phyloP scores from a whole-genome alignment of 2,329 filamentous ascomycete genomes.

The Pseudogymnoascus sp. region DNA sequence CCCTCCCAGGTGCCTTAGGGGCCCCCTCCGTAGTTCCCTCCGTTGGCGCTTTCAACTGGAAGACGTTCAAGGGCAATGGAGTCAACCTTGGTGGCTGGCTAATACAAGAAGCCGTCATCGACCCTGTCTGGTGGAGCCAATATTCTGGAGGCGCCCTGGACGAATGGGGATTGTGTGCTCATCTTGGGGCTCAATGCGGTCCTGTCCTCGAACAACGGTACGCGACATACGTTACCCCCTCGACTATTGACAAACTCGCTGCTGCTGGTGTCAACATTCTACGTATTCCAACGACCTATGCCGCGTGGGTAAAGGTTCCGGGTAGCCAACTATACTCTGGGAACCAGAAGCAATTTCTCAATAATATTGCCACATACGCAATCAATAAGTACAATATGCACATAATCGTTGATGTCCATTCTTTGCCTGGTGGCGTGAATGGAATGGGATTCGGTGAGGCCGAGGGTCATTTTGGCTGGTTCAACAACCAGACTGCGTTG shows the following conservation, averaged over 20 bases:
- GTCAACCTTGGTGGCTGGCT: conserved; percentile 30
- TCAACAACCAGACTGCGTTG: conserved; percentile 29
- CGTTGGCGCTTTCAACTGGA: conserved; percentile 13
- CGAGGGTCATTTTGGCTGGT: conserved; percentile 28
- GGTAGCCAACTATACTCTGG: conserved; percentile 28
- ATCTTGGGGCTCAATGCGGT: conserved; percentile 25
- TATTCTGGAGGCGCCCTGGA: conserved; percentile 17
- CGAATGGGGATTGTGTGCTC: conserved; percentile 29
- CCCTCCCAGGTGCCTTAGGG: neutral
- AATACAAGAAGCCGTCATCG: conserved; percentile 25
- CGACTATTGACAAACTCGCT: conserved; percentile 29
- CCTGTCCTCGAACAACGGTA: conserved; percentile 26
- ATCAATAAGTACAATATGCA: conserved; percentile 30
- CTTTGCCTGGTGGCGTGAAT: conserved; percentile 16
- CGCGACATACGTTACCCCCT: conserved; percentile 25
- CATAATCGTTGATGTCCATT: conserved; percentile 29
- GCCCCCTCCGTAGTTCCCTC: neutral
- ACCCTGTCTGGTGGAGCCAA: conserved; percentile 32
- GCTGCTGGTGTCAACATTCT: conserved; percentile 27
- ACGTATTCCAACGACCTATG: conserved; percentile 31
- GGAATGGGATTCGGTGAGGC: conserved; percentile 28
- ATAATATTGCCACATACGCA: conserved; percentile 28
- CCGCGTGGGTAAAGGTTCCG: conserved; percentile 30
- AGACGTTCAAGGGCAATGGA: conserved; percentile 17
- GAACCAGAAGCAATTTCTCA: conserved; percentile 26